Evolutionary conservation across 495 filamentous ascomycete species (phyloP).

Genomic region (Hypoxylon fragiforme): DNA sequence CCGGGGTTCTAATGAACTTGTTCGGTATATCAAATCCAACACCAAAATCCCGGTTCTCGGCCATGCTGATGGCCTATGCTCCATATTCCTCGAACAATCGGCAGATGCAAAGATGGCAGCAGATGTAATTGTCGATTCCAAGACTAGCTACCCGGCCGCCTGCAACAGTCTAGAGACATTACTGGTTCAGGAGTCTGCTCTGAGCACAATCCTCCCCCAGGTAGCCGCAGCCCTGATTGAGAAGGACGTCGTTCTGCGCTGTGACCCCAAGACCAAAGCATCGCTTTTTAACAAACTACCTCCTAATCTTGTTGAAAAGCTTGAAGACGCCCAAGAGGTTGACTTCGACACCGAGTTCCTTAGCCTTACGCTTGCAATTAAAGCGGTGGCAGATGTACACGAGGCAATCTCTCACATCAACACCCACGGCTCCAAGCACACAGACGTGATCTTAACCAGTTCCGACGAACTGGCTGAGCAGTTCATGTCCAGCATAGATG

Average conservation of each 20-base stretch:
- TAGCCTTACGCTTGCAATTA: slow-evolving; percentile 80
- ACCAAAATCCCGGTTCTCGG: slow-evolving; percentile 96
- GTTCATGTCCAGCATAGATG: slow-evolving; percentile 86
- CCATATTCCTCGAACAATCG: slow-evolving; percentile 81
- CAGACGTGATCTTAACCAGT: slow-evolving; percentile 83
- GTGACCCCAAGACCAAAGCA: slow-evolving; percentile 68
- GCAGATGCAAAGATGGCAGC: slow-evolving; percentile 72
- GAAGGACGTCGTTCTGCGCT: slow-evolving; percentile 82
- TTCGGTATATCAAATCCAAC: slow-evolving; percentile 82
- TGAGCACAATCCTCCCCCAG: slow-evolving; percentile 66
- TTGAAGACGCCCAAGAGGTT: slow-evolving; percentile 64
- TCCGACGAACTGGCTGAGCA: slow-evolving; percentile 64
- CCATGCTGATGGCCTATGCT: slow-evolving; percentile 93
- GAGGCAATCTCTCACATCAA: slow-evolving; percentile 89
- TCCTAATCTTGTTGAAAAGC: slow-evolving; percentile 34
- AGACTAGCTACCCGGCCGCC: slow-evolving; percentile 92
- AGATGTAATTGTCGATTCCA: slow-evolving; percentile 85
- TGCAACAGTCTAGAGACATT: slow-evolving; percentile 93
- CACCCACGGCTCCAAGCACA: slow-evolving; percentile 88
- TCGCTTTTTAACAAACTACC: slow-evolving; percentile 54
- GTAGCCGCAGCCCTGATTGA: slow-evolving; percentile 71
- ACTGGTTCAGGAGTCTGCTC: slow-evolving; percentile 75
- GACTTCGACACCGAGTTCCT: slow-evolving; percentile 94
- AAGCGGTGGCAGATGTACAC: slow-evolving; percentile 68
- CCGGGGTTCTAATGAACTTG: slow-evolving; percentile 89